Evolutionary conservation across 2,329 filamentous ascomycete species (phyloP).

Genomic region (Colletotrichum coccodes): DNA sequence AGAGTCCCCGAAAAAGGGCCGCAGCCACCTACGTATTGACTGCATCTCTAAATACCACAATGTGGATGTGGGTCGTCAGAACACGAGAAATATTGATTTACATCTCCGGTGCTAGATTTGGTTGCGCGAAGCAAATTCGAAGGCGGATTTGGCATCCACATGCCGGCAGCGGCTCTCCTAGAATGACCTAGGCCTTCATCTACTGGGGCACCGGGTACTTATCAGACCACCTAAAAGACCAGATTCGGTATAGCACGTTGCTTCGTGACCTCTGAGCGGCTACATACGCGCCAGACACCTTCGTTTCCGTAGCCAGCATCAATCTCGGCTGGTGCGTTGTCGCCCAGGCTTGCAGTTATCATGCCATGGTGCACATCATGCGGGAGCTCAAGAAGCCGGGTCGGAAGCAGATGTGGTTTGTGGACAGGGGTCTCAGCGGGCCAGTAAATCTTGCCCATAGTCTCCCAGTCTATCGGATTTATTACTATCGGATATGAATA

Average conservation of each 20-base stretch:
- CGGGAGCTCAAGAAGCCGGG: slow-evolving; percentile 49
- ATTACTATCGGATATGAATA: background rate
- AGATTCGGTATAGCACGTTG: slow-evolving; percentile 56
- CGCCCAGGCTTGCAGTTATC: slow-evolving; percentile 54
- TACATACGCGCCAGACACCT: slow-evolving; percentile 50
- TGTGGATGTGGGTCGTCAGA: slow-evolving; percentile 58
- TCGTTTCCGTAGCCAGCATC: slow-evolving; percentile 55
- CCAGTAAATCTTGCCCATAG: background rate
- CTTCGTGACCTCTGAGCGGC: slow-evolving; percentile 54
- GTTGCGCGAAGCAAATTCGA: slow-evolving; percentile 49
- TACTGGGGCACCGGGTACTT: slow-evolving; percentile 59
- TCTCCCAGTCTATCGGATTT: background rate
- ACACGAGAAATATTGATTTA: slow-evolving; percentile 58
- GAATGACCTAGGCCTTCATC: slow-evolving; percentile 55
- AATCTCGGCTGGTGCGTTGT: slow-evolving; percentile 52
- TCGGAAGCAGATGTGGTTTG: slow-evolving; percentile 24
- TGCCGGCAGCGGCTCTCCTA: slow-evolving; percentile 51
- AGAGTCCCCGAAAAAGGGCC: slow-evolving; percentile 50
- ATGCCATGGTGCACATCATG: slow-evolving; percentile 52
- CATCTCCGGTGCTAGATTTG: slow-evolving; percentile 55
- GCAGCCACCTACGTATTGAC: slow-evolving; percentile 51
- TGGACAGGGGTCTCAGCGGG: background rate
- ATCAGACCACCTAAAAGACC: slow-evolving; percentile 53
- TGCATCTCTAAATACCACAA: slow-evolving; percentile 51
- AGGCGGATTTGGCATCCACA: slow-evolving; percentile 53